Percentiles rank a stretch among this genome's conserved stretches.
Conservation (phyloP, 495 filamentous ascomycete genomes). For the Lentithecium fluviatile region DNA sequence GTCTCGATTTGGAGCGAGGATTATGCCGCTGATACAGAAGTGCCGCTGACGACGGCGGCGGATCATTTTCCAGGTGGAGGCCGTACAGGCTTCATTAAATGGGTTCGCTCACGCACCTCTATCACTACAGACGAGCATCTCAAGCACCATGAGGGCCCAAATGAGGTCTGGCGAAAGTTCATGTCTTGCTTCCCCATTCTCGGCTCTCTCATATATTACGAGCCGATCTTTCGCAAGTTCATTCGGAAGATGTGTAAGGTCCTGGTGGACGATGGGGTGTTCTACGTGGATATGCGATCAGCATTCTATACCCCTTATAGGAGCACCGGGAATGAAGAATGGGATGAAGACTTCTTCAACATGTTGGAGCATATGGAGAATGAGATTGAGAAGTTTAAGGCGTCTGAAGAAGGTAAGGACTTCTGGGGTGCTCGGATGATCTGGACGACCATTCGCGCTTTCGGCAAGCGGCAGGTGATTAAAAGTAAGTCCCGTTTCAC, state of each 20-base stretch:
- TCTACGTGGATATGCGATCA: slow-evolving; percentile 70
- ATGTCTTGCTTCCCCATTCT: slow-evolving; percentile 66
- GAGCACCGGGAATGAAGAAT: slow-evolving; percentile 55
- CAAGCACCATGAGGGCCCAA: slow-evolving; percentile 76
- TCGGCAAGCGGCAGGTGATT: slow-evolving; percentile 63
- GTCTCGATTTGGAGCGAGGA: slow-evolving; percentile 59
- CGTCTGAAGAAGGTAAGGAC: slow-evolving; percentile 61
- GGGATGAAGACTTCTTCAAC: slow-evolving; percentile 62
- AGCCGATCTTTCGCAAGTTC: slow-evolving; percentile 82
- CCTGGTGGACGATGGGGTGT: slow-evolving; percentile 72
- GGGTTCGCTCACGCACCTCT: slow-evolving; percentile 72
- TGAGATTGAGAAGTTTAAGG: slow-evolving; percentile 73
- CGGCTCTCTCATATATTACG: slow-evolving; percentile 75
- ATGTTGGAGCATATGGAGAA: slow-evolving; percentile 72
- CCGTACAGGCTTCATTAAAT: slow-evolving; percentile 66
- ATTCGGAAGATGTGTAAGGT: slow-evolving; percentile 65
- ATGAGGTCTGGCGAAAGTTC: slow-evolving; percentile 80
- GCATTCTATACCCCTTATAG: slow-evolving; percentile 62
- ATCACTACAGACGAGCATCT: slow-evolving; percentile 69
- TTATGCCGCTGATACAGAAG: slow-evolving; percentile 56
- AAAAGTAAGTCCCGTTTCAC: slow-evolving; percentile 45
- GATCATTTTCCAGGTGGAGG: slow-evolving; percentile 70
- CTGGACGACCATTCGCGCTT: slow-evolving; percentile 70
- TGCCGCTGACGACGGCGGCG: slow-evolving; percentile 65
- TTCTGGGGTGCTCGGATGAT: slow-evolving; percentile 90